A percentile compares a stretch with the other conserved stretches of the same genome.
Evolutionary conservation across 1,139 yeast species (phyloP).

Genomic region (Suhomyces bribrorum): DNA sequence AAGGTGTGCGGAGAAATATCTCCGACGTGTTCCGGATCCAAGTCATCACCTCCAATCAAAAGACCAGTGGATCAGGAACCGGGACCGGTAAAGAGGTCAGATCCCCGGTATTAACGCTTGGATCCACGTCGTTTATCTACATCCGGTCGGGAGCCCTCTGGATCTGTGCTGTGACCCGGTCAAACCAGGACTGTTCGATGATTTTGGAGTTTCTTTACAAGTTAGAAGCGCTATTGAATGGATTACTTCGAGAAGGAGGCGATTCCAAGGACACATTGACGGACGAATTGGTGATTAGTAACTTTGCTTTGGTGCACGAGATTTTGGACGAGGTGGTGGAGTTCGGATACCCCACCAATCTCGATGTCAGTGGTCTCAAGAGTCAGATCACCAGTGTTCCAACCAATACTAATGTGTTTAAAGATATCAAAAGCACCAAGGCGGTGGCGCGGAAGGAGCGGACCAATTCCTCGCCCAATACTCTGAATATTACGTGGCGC

Average conservation of each 20-base stretch:
- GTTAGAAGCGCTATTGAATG: slow-evolving; percentile 48
- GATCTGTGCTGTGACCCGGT: slow-evolving; percentile 84
- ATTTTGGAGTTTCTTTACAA: slow-evolving; percentile 77
- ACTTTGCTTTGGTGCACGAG: slow-evolving; percentile 72
- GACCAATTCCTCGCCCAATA: slow-evolving; percentile 2
- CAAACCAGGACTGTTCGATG: slow-evolving; percentile 81
- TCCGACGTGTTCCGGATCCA: slow-evolving; percentile 92
- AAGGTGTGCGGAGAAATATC: slow-evolving; percentile 49
- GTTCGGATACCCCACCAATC: slow-evolving; percentile 78
- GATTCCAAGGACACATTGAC: slow-evolving; percentile 20
- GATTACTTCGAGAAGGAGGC: slow-evolving; percentile 22
- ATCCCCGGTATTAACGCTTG: slow-evolving; percentile 86
- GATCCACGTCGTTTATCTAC: slow-evolving; percentile 88
- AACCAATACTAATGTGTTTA: slow-evolving; percentile 27
- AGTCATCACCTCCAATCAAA: slow-evolving; percentile 58
- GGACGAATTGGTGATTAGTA: slow-evolving; percentile 40
- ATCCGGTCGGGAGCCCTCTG: slow-evolving; percentile 70
- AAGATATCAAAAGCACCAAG: slow-evolving; percentile 12
- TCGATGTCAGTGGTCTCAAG: slow-evolving; percentile 51
- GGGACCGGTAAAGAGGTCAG: slow-evolving; percentile 39
- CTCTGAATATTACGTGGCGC: slow-evolving; percentile 60
- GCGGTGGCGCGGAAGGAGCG: slow-evolving; percentile 2
- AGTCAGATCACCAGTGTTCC: slow-evolving; percentile 26
- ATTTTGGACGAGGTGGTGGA: slow-evolving; percentile 75
- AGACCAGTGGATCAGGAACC: slow-evolving; percentile 16